Evolutionary conservation across 1,284 basidiomycete genomes (phyloP).

Genomic region (Agaricales sp.): DNA sequence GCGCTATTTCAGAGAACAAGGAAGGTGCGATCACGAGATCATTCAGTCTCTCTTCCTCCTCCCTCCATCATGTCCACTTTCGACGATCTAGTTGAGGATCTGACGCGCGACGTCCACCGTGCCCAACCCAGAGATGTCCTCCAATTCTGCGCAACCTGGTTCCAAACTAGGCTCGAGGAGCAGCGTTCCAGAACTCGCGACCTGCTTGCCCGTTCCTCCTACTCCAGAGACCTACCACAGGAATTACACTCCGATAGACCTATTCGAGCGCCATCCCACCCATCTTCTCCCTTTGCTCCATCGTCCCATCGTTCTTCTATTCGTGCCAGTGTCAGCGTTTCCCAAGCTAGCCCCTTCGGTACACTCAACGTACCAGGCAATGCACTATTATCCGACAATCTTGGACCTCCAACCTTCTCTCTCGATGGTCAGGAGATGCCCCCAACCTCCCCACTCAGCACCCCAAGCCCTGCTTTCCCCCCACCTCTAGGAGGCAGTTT

Average conservation of each 20-base stretch:
- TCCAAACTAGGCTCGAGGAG: constrained; percentile 79
- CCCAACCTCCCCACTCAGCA: constrained; percentile 51
- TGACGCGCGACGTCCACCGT: constrained; percentile 78
- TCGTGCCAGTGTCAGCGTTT: background rate
- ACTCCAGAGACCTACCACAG: constrained; percentile 39
- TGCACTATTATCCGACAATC: constrained; percentile 47
- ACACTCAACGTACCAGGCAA: constrained; percentile 63
- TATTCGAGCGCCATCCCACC: constrained; percentile 21
- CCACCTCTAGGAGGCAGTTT: background rate
- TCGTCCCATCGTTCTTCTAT: constrained; percentile 27
- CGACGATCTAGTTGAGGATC: constrained; percentile 72
- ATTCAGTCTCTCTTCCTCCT: background rate
- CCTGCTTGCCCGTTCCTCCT: constrained; percentile 40
- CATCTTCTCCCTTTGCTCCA: constrained; percentile 30
- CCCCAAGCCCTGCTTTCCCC: constrained; percentile 31
- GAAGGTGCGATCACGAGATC: background rate
- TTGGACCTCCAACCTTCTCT: constrained; percentile 41
- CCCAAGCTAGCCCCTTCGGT: background rate
- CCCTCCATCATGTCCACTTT: constrained; percentile 51
- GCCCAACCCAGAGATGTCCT: constrained; percentile 84
- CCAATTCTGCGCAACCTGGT: constrained; percentile 96
- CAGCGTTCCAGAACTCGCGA: constrained; percentile 67
- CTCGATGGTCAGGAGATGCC: constrained; percentile 47
- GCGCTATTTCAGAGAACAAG: background rate
- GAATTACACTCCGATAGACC: constrained; percentile 53